Evolutionary conservation across 306 rosid genomes (phyloP).

Genomic region (Arachis hypogaea): DNA sequence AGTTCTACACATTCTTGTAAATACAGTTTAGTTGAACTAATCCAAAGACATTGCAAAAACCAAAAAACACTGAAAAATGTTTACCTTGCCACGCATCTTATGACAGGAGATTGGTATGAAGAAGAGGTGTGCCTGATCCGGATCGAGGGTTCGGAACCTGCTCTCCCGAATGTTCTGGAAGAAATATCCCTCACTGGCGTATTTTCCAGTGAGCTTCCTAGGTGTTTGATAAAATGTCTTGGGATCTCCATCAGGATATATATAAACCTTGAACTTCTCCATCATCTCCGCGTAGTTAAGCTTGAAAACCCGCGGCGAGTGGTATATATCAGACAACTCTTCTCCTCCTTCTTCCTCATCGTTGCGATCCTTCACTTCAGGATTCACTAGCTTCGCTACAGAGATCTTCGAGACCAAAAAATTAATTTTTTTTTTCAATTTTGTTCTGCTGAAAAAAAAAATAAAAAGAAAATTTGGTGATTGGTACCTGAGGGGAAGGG

Average conservation of each 20-base stretch:
- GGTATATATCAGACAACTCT: slow-evolving; percentile 57
- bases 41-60: not conserved
- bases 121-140: slow-evolving; percentile 83
- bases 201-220: slow-evolving; percentile 91
- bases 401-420: slow-evolving; percentile 43
- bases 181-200: slow-evolving; percentile 91
- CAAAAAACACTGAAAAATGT: too few relatives aligned
- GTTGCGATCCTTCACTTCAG: not conserved
- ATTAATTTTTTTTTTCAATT: too few relatives aligned
- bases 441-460: not conserved
- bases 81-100: slow-evolving; percentile 98
- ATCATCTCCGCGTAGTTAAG: slow-evolving; percentile 80
- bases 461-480: not conserved
- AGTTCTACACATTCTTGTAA: not conserved
- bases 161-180: slow-evolving; percentile 91
- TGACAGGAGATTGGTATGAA: slow-evolving; percentile 95
- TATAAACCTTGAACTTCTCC: slow-evolving; percentile 79
- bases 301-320: slow-evolving; percentile 73
- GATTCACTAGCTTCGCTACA: slow-evolving; percentile 27
- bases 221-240: slow-evolving; percentile 94
- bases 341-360: slow-evolving; percentile 24
- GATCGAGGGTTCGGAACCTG: slow-evolving; percentile 77
- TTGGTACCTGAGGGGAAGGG: slow-evolving; percentile 50
- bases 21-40: not conserved
- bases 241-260: slow-evolving; percentile 93